These are phyloP conservation scores for Nitzschia sp. DNA, from an alignment of 108 stramenopile genomes.

Conservation along the genomic window DNA sequence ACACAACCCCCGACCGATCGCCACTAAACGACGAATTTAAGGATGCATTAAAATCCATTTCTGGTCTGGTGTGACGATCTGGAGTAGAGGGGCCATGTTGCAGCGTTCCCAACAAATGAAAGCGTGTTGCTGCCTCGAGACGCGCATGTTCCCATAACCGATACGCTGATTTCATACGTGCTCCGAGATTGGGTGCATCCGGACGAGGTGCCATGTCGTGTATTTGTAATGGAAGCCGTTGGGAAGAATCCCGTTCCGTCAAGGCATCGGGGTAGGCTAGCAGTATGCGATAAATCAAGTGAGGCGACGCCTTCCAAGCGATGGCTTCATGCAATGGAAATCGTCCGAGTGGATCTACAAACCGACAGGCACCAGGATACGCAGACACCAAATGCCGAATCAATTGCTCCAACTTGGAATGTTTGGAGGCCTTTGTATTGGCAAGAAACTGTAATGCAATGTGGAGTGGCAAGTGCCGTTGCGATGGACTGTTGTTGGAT, in stretches of 20 bases:
- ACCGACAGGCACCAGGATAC: not conserved
- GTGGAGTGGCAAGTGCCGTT: slow-evolving; percentile 11
- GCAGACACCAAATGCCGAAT: slow-evolving; percentile 9
- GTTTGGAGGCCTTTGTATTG: not conserved
- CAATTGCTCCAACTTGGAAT: slow-evolving; percentile 9
- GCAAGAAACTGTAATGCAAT: not conserved
- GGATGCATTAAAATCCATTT: too few species aligned
- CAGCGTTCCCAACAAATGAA: not conserved
- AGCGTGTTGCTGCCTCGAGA: slow-evolving; percentile 3
- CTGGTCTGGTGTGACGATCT: too few species aligned
- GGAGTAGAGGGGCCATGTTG: too few species aligned
- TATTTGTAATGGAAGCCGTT: slow-evolving; percentile 9
- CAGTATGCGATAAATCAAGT: slow-evolving; percentile 1
- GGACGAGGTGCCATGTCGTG: not conserved
- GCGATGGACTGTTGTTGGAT: too few species aligned
- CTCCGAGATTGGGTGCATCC: not conserved
- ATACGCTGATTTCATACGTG: not conserved
- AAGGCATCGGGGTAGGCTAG: slow-evolving; percentile 12
- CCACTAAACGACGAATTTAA: too few species aligned
- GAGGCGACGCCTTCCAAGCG: slow-evolving; percentile 3
- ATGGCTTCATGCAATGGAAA: slow-evolving; percentile 26
- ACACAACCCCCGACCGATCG: too few species aligned
- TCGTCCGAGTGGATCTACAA: slow-evolving; percentile 5
- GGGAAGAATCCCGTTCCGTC: slow-evolving; percentile 14
- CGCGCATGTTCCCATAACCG: slow-evolving; percentile 5